These are phyloP conservation scores for Monsonia emarginata DNA, from an alignment of 441 rosid genomes.

Conservation along the genomic window DNA sequence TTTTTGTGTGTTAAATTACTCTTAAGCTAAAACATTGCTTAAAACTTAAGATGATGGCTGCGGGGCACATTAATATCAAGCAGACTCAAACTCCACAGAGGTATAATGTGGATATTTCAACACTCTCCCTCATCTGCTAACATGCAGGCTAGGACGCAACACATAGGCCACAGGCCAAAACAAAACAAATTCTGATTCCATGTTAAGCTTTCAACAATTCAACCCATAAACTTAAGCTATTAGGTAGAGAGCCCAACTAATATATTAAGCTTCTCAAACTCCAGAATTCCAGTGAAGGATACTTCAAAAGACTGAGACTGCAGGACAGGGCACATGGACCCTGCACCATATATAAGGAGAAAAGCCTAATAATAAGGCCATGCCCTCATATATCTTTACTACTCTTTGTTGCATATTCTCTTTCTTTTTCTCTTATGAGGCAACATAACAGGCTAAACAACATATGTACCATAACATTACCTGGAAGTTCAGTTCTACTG, in stretches of 20 bases:
- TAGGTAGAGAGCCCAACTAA: background rate
- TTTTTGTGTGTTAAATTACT: background rate
- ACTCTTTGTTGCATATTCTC: background rate
- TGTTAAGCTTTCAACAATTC: background rate
- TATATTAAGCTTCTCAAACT: too few species aligned
- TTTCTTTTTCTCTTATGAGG: background rate
- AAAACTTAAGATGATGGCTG: too few species aligned
- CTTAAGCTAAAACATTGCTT: background rate
- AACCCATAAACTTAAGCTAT: background rate
- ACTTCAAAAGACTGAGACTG: background rate
- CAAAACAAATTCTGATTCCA: background rate
- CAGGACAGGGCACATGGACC: too few species aligned
- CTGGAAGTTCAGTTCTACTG: too few species aligned
- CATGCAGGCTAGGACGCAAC: background rate
- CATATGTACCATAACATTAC: too few species aligned
- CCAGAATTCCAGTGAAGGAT: too few species aligned
- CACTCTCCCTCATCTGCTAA: background rate
- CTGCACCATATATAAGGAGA: background rate
- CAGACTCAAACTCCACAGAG: background rate
- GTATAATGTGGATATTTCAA: background rate
- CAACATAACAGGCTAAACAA: background rate
- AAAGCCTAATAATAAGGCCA: background rate
- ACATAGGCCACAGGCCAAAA: background rate
- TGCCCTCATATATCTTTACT: background rate
- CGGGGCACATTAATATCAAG: too few species aligned